These are phyloP conservation scores for Penstemon davidsonii DNA, from an alignment of 257 asterid species.

Conservation along the genomic window DNA sequence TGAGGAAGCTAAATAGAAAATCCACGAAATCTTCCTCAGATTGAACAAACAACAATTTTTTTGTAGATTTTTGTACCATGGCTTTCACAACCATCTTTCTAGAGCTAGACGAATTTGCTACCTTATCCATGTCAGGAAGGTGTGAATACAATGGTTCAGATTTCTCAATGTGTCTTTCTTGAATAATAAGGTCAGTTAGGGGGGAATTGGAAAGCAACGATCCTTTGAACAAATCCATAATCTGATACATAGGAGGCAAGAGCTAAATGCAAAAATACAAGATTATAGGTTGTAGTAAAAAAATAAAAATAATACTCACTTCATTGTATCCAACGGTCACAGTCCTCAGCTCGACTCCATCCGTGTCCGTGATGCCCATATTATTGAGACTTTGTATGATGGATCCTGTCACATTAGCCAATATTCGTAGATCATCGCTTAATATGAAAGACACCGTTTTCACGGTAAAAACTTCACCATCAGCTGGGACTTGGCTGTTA, in stretches of 20 bases:
- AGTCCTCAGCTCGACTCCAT: background rate
- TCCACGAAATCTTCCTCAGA: slow-evolving; percentile 24
- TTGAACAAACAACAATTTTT: slow-evolving; percentile 26
- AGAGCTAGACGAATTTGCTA: background rate
- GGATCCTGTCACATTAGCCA: background rate
- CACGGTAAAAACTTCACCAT: background rate
- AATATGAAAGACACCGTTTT: background rate
- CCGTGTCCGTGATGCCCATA: background rate
- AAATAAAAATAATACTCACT: slow-evolving; percentile 1
- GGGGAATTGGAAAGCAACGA: slow-evolving; percentile 21
- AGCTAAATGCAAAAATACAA: no score
- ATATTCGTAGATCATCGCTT: slow-evolving; percentile 16
- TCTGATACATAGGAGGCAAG: background rate
- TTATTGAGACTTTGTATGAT: background rate
- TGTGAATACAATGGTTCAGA: no score
- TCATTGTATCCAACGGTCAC: slow-evolving; percentile 17
- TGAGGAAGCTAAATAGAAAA: slow-evolving; percentile 24
- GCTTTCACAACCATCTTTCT: slow-evolving; percentile 16
- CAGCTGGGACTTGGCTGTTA: background rate
- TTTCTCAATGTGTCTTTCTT: background rate
- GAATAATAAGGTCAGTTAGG: slow-evolving; percentile 24
- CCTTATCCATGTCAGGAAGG: background rate
- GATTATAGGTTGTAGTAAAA: no score
- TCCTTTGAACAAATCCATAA: slow-evolving; percentile 23
- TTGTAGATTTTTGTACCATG: slow-evolving; percentile 23